Evolutionary conservation across 148 eudicot genomes (phyloP), one percentile per base, ranked within the genome.

Genomic region (Arctostaphylos glauca): DNA sequence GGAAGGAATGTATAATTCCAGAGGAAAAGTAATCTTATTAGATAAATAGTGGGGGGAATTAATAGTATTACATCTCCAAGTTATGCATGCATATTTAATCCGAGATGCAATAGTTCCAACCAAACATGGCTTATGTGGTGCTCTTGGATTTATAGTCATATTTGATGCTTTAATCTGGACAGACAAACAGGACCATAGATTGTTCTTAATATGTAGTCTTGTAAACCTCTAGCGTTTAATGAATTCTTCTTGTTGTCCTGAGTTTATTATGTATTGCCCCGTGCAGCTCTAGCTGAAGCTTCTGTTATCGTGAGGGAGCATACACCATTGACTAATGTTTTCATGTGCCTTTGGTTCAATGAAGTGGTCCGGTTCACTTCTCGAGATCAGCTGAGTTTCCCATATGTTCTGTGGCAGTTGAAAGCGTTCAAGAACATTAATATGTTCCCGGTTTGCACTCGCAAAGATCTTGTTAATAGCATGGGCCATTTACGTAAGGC

Each of bases 321-420:
- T 83, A 89, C 93, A 0, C 95, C 97, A 72, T 74, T 84, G 81
- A 94, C 95, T 49, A 92, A 96, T 86, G 60, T 96, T 79, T 87
- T 96, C 92, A 94, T 86, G 94, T 94, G 99, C 89, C 89, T 96
- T 56, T 96, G 97, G 99, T 96, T 96, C 82, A 96, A 94, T 73
- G 99, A 96, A 88, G 99, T 89, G 67, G 99, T 96, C 80, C 95
- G 97, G n/a, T 96, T 96, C 82, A 96, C 98, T 58, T 96, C 99
- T 54, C 92, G 99, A 76, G 99, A 96, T 87, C 98, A 94, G 83
- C 92, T 96, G 46, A 96, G 99, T 85, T 96, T 96, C 74, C 99
- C 98, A 5, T 96, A 91, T 64, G 93, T 94, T 73, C 90, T 94
- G 6, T 94, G 99, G 99, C 90, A 92, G 80, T 82, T 96, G 87